phyloP scores from a whole-genome alignment of 495 filamentous ascomycete genomes.

The Xylaria castorea region DNA sequence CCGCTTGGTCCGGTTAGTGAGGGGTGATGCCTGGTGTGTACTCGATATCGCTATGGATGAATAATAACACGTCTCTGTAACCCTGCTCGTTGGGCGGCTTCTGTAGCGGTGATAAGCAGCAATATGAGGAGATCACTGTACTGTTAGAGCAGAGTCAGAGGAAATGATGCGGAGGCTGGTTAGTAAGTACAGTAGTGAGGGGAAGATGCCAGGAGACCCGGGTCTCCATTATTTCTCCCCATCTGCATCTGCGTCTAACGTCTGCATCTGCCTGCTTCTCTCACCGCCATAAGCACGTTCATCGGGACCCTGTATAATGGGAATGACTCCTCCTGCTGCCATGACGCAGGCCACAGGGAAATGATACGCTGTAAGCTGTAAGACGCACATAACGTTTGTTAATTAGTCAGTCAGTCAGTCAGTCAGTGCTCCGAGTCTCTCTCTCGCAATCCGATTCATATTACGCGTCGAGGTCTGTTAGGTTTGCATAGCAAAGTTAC shows the following conservation, averaged over 20 bases:
- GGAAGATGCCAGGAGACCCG: conserved; percentile 11
- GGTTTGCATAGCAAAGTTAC: conserved; percentile 1
- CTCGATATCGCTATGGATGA: neutral
- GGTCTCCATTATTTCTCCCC: conserved; percentile 18
- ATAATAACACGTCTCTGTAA: conserved; percentile 6
- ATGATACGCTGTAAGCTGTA: conserved; percentile 1
- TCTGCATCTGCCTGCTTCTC: conserved; percentile 13
- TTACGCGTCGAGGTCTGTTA: neutral
- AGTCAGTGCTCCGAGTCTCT: neutral
- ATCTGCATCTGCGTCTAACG: neutral
- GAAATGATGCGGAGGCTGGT: conserved; percentile 21
- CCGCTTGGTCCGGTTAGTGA: conserved; percentile 17
- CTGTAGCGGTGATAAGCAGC: neutral
- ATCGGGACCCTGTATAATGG: conserved; percentile 7
- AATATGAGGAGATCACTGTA: neutral
- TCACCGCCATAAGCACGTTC: conserved; percentile 22
- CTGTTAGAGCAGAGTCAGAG: neutral
- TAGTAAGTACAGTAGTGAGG: conserved; percentile 5
- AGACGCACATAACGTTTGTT: neutral
- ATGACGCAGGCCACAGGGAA: conserved; percentile 6
- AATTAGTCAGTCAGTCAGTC: neutral
- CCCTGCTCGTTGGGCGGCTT: neutral
- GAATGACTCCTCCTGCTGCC: conserved; percentile 13
- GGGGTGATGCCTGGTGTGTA: neutral
- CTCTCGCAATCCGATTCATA: neutral